phyloP scores from a whole-genome alignment of 345 rosid genomes.

The Melaleuca alternifolia region DNA sequence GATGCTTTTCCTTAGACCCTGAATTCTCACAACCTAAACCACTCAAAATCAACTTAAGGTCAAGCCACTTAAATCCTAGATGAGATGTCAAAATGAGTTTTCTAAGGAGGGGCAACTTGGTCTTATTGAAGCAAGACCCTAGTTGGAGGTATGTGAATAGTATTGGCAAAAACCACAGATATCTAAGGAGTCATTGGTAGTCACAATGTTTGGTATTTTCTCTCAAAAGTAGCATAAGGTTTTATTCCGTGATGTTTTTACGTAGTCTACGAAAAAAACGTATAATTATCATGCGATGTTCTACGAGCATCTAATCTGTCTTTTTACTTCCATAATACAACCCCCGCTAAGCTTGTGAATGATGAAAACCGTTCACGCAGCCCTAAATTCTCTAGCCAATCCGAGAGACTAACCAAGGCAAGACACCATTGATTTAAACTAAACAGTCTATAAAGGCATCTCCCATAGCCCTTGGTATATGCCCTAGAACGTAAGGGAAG shows the following conservation, averaged over 20 bases:
- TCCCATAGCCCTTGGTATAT: background rate
- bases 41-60: background rate
- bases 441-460: background rate
- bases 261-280: no score
- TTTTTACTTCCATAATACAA: background rate
- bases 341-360: background rate
- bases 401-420: background rate
- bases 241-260: background rate
- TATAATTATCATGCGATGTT: no score
- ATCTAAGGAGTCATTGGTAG: background rate
- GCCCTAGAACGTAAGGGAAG: background rate
- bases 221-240: background rate
- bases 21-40: no score
- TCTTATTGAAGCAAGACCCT: background rate
- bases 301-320: no score
- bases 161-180: background rate
- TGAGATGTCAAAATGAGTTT: background rate
- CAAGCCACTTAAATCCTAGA: background rate
- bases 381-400: no score
- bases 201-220: background rate
- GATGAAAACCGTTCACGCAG: background rate
- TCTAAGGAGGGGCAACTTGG: background rate
- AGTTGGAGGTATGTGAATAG: background rate
- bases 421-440: background rate
- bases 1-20: no score